phyloP scores from a whole-genome alignment of 2,329 filamentous ascomycete genomes.

The Aspergillus floridensis region DNA sequence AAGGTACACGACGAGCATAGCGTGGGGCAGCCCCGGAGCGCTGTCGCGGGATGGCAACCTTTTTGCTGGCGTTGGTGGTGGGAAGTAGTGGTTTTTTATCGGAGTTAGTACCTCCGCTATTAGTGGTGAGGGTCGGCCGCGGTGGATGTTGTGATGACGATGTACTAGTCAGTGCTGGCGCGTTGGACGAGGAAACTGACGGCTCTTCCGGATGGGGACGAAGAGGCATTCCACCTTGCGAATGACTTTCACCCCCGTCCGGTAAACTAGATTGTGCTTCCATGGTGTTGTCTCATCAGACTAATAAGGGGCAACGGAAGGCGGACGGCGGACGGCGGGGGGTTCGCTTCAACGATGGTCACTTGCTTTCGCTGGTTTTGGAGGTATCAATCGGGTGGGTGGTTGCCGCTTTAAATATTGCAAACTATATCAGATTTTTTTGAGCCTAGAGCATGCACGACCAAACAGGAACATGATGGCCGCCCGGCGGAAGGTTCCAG shows the following conservation, averaged over 20 bases:
- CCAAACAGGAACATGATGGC: not conserved
- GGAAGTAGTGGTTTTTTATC: conserved; percentile 14
- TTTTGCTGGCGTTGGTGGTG: conserved; percentile 20
- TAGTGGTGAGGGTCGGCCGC: conserved; percentile 3
- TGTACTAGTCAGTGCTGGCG: conserved; percentile 6
- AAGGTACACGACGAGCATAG: conserved; percentile 31
- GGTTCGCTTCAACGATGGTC: not conserved
- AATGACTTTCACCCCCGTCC: conserved; percentile 5
- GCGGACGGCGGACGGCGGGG: not conserved
- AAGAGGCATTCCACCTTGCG: conserved; percentile 10
- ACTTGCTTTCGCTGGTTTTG: not conserved
- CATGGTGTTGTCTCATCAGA: conserved; percentile 4
- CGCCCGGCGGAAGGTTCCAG: not conserved
- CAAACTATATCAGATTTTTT: not conserved
- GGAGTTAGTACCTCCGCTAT: conserved; percentile 5
- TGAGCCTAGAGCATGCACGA: not conserved
- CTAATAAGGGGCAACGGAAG: not conserved
- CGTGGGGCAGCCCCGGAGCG: conserved; percentile 14
- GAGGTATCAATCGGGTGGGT: too few relatives aligned
- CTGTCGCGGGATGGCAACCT: conserved; percentile 34
- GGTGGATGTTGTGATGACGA: conserved; percentile 2
- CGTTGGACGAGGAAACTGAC: conserved; percentile 11
- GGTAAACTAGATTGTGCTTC: conserved; percentile 14
- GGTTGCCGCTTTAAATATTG: not conserved
- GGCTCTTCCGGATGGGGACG: conserved; percentile 10